Percentiles rank a stretch among this genome's conserved stretches.
These are phyloP conservation scores for Diaporthe sp. DNA, from an alignment of 2,329 filamentous ascomycete genomes.

Conservation along the genomic window DNA sequence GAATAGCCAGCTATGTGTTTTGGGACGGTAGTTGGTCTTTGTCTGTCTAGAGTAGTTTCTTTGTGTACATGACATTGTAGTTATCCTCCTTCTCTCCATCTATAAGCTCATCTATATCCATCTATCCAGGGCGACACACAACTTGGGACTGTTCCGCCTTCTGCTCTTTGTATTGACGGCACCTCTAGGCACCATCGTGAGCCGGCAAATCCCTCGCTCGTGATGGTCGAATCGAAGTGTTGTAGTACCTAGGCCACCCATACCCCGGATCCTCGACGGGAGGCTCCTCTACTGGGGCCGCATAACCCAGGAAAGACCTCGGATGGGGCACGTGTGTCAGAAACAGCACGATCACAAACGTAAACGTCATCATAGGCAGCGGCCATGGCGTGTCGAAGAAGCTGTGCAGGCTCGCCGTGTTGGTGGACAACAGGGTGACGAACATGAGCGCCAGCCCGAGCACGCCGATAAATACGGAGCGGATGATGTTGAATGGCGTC, in stretches of 20 bases:
- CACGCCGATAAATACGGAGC: slow-evolving; percentile 40
- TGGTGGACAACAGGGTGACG: slow-evolving; percentile 25
- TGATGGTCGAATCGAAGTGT: slow-evolving; percentile 7
- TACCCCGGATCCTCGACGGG: background rate
- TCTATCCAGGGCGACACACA: background rate
- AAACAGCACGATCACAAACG: slow-evolving; percentile 40
- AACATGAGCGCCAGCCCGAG: slow-evolving; percentile 39
- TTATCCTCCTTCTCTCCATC: background rate
- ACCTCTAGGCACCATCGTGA: background rate
- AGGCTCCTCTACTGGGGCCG: background rate
- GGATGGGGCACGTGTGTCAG: slow-evolving; percentile 38
- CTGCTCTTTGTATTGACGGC: background rate
- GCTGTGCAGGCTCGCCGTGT: slow-evolving; percentile 25
- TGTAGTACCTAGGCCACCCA: slow-evolving; percentile 18
- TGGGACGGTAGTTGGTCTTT: background rate
- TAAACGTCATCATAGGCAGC: slow-evolving; percentile 41
- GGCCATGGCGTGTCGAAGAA: slow-evolving; percentile 40
- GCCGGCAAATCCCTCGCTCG: background rate
- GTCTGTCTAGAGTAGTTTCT: no score
- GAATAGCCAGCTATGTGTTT: no score
- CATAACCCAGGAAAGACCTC: slow-evolving; percentile 10
- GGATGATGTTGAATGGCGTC: slow-evolving; percentile 43
- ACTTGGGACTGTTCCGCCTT: background rate
- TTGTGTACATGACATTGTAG: no score
- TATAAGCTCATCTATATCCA: background rate